Evolutionary conservation across 2,329 filamentous ascomycete genomes (phyloP).

Genomic region (Sclerotinia trifoliorum): DNA sequence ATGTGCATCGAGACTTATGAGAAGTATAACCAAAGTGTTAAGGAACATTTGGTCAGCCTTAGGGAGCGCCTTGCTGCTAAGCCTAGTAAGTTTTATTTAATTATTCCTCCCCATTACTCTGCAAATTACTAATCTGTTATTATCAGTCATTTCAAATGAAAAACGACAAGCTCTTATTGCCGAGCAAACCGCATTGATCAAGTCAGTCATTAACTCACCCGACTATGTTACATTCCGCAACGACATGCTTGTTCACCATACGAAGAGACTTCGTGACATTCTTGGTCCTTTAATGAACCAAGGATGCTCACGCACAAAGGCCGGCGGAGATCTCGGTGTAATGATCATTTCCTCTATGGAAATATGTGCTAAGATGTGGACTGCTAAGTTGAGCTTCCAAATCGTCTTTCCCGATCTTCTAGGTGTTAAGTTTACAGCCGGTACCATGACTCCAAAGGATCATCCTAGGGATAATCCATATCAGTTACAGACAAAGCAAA

Average conservation of each 20-base stretch:
- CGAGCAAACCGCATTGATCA: constrained; percentile 42
- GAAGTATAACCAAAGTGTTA: constrained; percentile 36
- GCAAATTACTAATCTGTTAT: constrained; percentile 18
- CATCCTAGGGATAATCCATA: constrained; percentile 43
- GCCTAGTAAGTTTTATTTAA: constrained; percentile 36
- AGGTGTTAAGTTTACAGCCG: constrained; percentile 48
- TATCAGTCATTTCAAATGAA: constrained; percentile 29
- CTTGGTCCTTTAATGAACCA: constrained; percentile 46
- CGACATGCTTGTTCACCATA: constrained; percentile 28
- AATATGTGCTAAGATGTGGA: constrained; percentile 48
- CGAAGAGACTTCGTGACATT: constrained; percentile 44
- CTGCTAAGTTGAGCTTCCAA: constrained; percentile 44
- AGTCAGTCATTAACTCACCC: constrained; percentile 42
- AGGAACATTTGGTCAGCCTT: constrained; percentile 32
- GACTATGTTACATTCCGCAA: constrained; percentile 37
- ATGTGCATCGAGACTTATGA: constrained; percentile 41
- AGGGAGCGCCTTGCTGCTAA: constrained; percentile 25
- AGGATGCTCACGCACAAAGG: constrained; percentile 40
- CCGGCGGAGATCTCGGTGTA: constrained; percentile 43
- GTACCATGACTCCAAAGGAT: constrained; percentile 48
- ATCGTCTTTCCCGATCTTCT: constrained; percentile 52
- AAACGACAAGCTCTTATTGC: constrained; percentile 42
- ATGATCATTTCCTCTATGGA: constrained; percentile 34
- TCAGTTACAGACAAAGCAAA: constrained; percentile 51
- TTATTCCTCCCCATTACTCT: neutral